Evolutionary conservation across 306 rosid genomes (phyloP).

Genomic region (Quercus aquifolioides): DNA sequence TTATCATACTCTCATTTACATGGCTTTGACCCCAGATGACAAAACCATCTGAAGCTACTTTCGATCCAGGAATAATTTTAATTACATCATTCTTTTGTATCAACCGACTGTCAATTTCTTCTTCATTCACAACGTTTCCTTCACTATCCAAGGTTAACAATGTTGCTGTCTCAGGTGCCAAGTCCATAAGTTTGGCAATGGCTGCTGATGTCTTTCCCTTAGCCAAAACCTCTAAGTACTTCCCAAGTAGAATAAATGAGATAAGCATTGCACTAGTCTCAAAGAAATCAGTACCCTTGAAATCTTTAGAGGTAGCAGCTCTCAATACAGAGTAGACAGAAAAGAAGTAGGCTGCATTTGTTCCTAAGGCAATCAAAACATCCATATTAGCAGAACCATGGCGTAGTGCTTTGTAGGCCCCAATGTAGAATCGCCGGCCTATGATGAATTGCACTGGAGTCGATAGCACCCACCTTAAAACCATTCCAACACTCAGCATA

Average conservation of each 20-base stretch:
- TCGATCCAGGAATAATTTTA: constrained; percentile 63
- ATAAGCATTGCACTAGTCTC: constrained; percentile 87
- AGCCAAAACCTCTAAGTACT: constrained; percentile 79
- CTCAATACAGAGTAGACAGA: constrained; percentile 66
- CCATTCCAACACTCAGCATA: constrained; percentile 56
- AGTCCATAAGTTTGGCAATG: constrained; percentile 79
- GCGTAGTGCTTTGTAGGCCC: constrained; percentile 63
- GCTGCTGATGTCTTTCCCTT: constrained; percentile 85
- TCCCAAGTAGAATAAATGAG: constrained; percentile 73
- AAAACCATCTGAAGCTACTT: constrained; percentile 74
- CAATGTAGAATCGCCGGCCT: constrained; percentile 68
- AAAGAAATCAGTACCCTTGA: constrained; percentile 71
- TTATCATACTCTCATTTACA: constrained; percentile 86
- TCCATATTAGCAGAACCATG: constrained; percentile 81
- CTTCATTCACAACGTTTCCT: constrained; percentile 45
- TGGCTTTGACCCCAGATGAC: constrained; percentile 74
- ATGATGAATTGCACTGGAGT: constrained; percentile 74
- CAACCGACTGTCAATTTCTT: constrained; percentile 57
- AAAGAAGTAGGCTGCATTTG: constrained; percentile 87
- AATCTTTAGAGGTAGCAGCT: constrained; percentile 47
- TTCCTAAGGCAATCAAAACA: constrained; percentile 75
- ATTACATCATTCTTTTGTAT: constrained; percentile 71
- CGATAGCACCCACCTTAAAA: constrained; percentile 61
- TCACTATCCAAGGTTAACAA: constrained; percentile 45
- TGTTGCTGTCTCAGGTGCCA: constrained; percentile 68